Evolutionary conservation across 257 asterid genomes (phyloP).

Genomic region (Haberlea rhodopensis): DNA sequence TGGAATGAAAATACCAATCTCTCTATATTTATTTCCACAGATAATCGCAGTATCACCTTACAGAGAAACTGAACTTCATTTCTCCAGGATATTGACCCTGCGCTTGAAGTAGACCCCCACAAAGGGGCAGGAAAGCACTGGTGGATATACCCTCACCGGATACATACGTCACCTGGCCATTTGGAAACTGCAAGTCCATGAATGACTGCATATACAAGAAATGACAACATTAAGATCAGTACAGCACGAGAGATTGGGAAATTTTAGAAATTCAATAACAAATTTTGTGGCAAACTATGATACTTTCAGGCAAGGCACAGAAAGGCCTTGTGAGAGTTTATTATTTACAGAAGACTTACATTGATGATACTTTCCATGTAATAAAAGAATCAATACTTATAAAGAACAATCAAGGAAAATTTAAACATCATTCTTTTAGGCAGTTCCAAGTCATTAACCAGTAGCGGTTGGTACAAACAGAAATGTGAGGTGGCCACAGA

Average conservation of each 20-base stretch:
- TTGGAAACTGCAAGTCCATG: slow-evolving; percentile 97
- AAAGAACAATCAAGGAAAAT: background rate
- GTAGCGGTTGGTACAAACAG: background rate
- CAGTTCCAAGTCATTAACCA: slow-evolving; percentile 1
- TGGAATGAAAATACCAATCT: too few species aligned
- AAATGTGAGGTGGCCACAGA: background rate
- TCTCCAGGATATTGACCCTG: slow-evolving; percentile 99
- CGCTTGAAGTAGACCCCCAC: slow-evolving; percentile 93
- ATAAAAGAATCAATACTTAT: background rate
- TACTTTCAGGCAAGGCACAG: slow-evolving; percentile 1
- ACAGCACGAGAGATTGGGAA: slow-evolving; percentile 1
- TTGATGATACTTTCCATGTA: background rate
- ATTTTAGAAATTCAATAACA: background rate
- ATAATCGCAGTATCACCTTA: slow-evolving; percentile 55
- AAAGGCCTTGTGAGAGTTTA: too few species aligned
- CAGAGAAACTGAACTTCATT: slow-evolving; percentile 93
- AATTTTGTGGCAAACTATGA: background rate
- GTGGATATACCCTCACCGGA: slow-evolving; percentile 94
- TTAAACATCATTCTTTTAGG: background rate
- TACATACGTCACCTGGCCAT: slow-evolving; percentile 87
- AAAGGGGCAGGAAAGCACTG: slow-evolving; percentile 79
- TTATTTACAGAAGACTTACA: background rate
- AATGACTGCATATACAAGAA: slow-evolving; percentile 60
- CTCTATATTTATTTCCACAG: too few species aligned
- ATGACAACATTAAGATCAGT: slow-evolving; percentile 6